Base-by-base conservation (phyloP, 306 rosid genomes). In the Alnus glutinosa region DNA sequence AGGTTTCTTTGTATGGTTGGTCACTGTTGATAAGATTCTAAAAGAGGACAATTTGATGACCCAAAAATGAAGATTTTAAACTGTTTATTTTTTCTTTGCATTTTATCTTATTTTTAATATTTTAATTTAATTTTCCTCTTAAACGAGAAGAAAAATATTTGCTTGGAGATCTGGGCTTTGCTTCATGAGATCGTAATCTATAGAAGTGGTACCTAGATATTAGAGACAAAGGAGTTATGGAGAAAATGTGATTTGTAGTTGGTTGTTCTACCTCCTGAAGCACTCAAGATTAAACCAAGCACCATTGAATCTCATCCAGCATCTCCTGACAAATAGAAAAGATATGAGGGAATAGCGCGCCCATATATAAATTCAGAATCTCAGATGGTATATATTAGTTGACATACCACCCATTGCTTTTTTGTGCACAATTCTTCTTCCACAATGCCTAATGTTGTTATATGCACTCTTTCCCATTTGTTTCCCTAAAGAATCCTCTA, bases 371-470 rank as follows among this genome's bases (percentile, higher is more conserved):
- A 34, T 34, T 34, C n/a, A 34, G 46, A 34, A 34, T 14, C 14
- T 34, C n/a, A 34, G 46, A 34, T 34, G n/a, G 67, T 59, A 9
- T 19, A 59, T 59, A 63, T 36, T 34, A 13, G 70, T 63, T 63
- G 46, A 15, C 70, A 63, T 63, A 9, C 66, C 39, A 10, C 16
- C 66, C 32, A 59, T 14, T 1, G 70, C 70, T 63, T 34, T n/a
- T 63, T 63, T 63, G 70, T 63, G 70, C 46, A 63, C 9, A 32
- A 63, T 30, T 63, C 67, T 28, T 59, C 39, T 62, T 62, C 44
- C 70, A 32, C 18, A 63, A 34, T 0, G 0, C 70, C 44, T 34
- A 14, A 34, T 63, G 70, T 16, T 63, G 2, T 34, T 34, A 13
- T 63, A 32, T 13, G 72, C n/a, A 42, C 15, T 67, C 28, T 42